Base-by-base conservation (phyloP, 352 stramenopile species). In the Globisporangium perplexum region DNA sequence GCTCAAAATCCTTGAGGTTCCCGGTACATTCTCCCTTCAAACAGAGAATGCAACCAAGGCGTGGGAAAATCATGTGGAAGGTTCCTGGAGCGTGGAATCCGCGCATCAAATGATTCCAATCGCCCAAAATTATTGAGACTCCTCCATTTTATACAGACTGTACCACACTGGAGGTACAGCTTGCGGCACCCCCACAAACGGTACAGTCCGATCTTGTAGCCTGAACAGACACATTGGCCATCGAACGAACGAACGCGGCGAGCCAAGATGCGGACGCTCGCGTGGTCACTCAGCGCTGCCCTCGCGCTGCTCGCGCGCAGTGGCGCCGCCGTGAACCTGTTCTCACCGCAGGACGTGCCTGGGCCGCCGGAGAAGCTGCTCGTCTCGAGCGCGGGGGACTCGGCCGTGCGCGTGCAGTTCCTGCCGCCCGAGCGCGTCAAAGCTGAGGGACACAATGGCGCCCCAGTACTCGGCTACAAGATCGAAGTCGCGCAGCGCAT, bases 391-490 rank as follows among this genome's bases (percentile, higher is more conserved):
- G 60, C 64, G 5, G 77, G 69, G 28, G 72, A 79, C 47, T 70
- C 78, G 42, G 64, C 77, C 1, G 48, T 92, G 58, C 78, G 56
- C 36, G 69, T 90, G 36, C 77, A 90, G 66, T 81, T 90, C 47
- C 53, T 77, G 22, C 72, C 75, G 17, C 77, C 81, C 0, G 62
- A 72, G 44, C 58, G 71, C 15, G 68, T 68, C 48, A 91, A 83
- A 47, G 72, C 74, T 38, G 80, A 90, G 54, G 76, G 75, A 31
- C 73, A 79, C 57, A 86, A 87, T 53, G 77, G 78, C 20, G 76
- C 77, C 1, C 80, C 80, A 1, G 77, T 93, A 42, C 59, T 93
- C 12, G 80, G 80, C 0, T 93, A 93, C 65, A 86, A 83, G 44
- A 74, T 93, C 50, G 80, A 93, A 39, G 59, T 93, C 33, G 80